Conservation (phyloP, 106 monocot species). For the Phalaenopsis aphrodite region DNA sequence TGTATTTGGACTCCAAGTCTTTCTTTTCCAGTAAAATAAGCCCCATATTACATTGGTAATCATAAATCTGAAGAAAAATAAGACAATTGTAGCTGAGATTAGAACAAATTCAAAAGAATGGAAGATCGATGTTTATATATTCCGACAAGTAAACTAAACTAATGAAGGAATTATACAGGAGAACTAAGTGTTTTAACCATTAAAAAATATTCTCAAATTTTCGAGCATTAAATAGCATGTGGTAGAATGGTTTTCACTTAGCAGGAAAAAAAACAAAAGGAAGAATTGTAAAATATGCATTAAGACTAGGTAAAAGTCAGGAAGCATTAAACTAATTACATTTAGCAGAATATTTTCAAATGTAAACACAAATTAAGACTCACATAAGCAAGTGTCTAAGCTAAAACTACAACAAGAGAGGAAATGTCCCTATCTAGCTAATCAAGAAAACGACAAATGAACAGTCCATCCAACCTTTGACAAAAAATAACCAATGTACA, state of each 20-base stretch:
- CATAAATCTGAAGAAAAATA: conserved; percentile 55
- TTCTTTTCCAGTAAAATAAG: conserved; percentile 75
- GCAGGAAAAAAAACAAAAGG: background rate
- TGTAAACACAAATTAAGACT: too few species aligned
- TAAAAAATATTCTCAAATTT: background rate
- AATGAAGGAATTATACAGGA: background rate
- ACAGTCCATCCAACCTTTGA: too few species aligned
- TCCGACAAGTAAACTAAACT: background rate
- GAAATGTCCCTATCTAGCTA: too few species aligned
- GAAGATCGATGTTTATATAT: background rate
- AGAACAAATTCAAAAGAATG: background rate
- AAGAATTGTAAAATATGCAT: background rate
- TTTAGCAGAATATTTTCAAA: too few species aligned
- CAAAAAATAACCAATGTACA: too few species aligned
- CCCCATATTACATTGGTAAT: conserved; percentile 87
- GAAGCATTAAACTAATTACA: too few species aligned
- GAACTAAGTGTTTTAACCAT: background rate
- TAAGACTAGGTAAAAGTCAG: background rate
- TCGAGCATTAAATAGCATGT: background rate
- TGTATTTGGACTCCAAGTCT: conserved; percentile 62
- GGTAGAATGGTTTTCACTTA: background rate
- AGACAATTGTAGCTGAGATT: background rate
- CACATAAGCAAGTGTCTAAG: too few species aligned
- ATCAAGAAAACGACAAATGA: too few species aligned
- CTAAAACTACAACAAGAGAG: too few species aligned